Conservation (phyloP, 257 asterid genomes). For the Cordia subcordata region DNA sequence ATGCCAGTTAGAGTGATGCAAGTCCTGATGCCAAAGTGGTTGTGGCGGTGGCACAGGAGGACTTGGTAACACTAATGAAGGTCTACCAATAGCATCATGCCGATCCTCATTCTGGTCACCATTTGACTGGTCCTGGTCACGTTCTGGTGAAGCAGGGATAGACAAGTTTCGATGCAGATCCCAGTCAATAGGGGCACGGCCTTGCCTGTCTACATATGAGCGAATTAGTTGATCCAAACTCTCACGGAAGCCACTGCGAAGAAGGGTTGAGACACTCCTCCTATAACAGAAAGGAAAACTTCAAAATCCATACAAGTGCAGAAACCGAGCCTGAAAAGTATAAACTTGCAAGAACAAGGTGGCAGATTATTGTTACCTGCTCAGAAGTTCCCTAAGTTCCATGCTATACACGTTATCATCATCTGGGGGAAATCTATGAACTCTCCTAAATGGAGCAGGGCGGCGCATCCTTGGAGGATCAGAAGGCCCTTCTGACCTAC, state of each 20-base stretch:
- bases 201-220: conserved; percentile 78
- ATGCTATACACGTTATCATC: conserved; percentile 92
- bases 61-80: conserved; percentile 62
- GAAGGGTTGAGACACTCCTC: conserved; percentile 96
- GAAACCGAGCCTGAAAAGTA: conserved; percentile 7
- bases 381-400: conserved; percentile 95
- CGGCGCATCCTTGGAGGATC: conserved; percentile 77
- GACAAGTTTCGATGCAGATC: conserved; percentile 74
- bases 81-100: conserved; percentile 50
- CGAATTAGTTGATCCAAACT: conserved; percentile 86
- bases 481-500: conserved; percentile 70
- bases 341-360: not conserved
- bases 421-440: conserved; percentile 77
- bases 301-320: conserved; percentile 8
- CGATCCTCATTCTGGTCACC: conserved; percentile 58
- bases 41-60: conserved; percentile 90
- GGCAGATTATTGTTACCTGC: conserved; percentile 51
- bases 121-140: conserved; percentile 49
- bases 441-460: conserved; percentile 49
- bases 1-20: conserved; percentile 78
- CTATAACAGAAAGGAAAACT: conserved; percentile 32
- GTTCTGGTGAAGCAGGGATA: conserved; percentile 64
- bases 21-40: conserved; percentile 86
- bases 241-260: conserved; percentile 92
- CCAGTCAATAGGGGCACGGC: conserved; percentile 73